Conservation (phyloP, 306 rosid species). For the Ormosia emarginata region DNA sequence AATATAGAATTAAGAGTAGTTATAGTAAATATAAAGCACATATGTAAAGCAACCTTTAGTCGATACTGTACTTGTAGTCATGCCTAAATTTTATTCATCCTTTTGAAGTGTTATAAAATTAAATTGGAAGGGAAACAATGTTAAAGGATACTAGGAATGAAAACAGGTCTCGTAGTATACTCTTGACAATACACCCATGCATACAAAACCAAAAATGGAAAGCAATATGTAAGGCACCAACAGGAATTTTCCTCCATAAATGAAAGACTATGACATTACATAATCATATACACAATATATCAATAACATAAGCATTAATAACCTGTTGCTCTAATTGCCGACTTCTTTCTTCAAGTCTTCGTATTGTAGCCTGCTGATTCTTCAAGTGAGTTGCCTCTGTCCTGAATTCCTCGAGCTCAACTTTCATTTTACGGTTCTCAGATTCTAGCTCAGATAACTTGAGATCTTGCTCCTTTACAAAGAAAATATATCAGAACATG, state of each 20-base stretch:
- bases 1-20: background rate
- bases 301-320: conserved; percentile 22
- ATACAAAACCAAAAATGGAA: background rate
- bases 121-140: background rate
- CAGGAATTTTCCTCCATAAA: background rate
- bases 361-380: conserved; percentile 98
- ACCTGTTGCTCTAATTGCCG: conserved; percentile 99
- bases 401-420: conserved; percentile 97
- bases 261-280: background rate
- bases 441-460: conserved; percentile 86
- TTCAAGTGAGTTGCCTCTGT: conserved; percentile 96
- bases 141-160: background rate
- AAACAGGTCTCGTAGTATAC: background rate
- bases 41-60: background rate
- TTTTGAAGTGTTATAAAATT: background rate
- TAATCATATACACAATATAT: conserved; percentile 15
- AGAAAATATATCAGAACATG: conserved; percentile 22
- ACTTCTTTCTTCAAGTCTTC: conserved; percentile 93
- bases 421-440: conserved; percentile 96
- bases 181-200: background rate
- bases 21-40: background rate
- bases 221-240: background rate
- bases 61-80: background rate
- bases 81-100: background rate
- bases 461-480: conserved; percentile 80